Conservation (phyloP, 495 filamentous ascomycete genomes). For the Chlorociboria aeruginascens region DNA sequence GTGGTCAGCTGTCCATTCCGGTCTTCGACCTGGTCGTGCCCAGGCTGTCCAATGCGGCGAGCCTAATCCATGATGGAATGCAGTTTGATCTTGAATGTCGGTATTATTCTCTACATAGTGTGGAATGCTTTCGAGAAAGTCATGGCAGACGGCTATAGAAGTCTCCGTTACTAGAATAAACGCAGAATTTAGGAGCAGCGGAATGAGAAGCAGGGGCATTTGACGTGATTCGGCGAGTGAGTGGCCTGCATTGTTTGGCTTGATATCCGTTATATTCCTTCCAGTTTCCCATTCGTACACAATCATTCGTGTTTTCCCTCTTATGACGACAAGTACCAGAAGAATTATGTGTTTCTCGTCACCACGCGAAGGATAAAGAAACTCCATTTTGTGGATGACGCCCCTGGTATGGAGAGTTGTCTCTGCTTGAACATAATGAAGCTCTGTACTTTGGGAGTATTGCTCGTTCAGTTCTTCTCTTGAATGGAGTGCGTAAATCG, state of each 20-base stretch:
- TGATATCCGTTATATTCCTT: constrained; percentile 22
- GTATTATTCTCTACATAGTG: constrained; percentile 28
- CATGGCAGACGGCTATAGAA: constrained; percentile 47
- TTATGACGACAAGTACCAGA: constrained; percentile 54
- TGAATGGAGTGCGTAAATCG: constrained; percentile 49
- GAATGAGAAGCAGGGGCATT: constrained; percentile 55
- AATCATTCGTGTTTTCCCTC: constrained; percentile 47
- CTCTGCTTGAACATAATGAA: constrained; percentile 36
- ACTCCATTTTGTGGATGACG: constrained; percentile 74
- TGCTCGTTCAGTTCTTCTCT: constrained; percentile 32
- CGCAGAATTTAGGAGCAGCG: constrained; percentile 49
- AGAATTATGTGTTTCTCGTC: constrained; percentile 61
- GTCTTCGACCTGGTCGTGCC: constrained; percentile 54
- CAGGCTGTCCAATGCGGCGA: constrained; percentile 47
- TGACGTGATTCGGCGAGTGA: constrained; percentile 46
- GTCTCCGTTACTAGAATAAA: constrained; percentile 51
- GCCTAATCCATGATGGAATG: constrained; percentile 26
- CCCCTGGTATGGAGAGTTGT: constrained; percentile 52
- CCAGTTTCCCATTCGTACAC: constrained; percentile 65
- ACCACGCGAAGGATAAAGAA: constrained; percentile 59
- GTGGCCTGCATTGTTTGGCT: constrained; percentile 33
- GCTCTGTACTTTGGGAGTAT: constrained; percentile 21
- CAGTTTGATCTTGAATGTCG: constrained; percentile 20
- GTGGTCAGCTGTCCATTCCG: constrained; percentile 41
- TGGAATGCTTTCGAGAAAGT: constrained; percentile 38